These are phyloP conservation scores for Claviceps sp. DNA, from an alignment of 2,329 filamentous ascomycete genomes.

Conservation along the genomic window DNA sequence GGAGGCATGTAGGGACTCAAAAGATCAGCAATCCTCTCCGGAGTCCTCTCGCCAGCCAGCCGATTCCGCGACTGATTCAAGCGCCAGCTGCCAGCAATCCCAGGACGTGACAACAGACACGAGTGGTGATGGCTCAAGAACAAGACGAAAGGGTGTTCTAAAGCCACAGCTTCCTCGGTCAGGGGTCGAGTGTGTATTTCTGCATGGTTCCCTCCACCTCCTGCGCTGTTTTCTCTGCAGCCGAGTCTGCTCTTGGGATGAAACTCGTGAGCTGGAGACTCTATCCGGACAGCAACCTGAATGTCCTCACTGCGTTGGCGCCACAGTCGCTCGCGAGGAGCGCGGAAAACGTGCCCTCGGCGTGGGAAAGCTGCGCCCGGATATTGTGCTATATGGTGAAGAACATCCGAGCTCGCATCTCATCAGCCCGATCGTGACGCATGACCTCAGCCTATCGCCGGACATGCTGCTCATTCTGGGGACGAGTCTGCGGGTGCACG, in stretches of 20 bases:
- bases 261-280: slow-evolving; percentile 40
- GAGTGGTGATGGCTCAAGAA: no score
- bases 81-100: no score
- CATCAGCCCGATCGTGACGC: slow-evolving; percentile 54
- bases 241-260: slow-evolving; percentile 46
- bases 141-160: no score
- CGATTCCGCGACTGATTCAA: no score
- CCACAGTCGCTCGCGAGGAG: slow-evolving; percentile 48
- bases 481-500: slow-evolving; percentile 58
- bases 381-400: slow-evolving; percentile 64
- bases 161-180: slow-evolving; percentile 19
- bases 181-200: slow-evolving; percentile 53
- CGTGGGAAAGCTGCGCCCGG: slow-evolving; percentile 54
- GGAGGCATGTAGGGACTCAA: slow-evolving; percentile 11
- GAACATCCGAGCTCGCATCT: slow-evolving; percentile 56
- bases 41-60: neutral
- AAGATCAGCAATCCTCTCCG: slow-evolving; percentile 4
- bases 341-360: slow-evolving; percentile 54
- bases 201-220: slow-evolving; percentile 54
- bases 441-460: slow-evolving; percentile 50
- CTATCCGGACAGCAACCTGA: slow-evolving; percentile 52
- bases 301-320: slow-evolving; percentile 51
- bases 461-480: slow-evolving; percentile 58
- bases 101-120: neutral
- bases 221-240: slow-evolving; percentile 52